Percentiles rank a stretch among this genome's conserved stretches.
Conservation (phyloP, 2,329 filamentous ascomycete genomes). For the Exophiala sp. region DNA sequence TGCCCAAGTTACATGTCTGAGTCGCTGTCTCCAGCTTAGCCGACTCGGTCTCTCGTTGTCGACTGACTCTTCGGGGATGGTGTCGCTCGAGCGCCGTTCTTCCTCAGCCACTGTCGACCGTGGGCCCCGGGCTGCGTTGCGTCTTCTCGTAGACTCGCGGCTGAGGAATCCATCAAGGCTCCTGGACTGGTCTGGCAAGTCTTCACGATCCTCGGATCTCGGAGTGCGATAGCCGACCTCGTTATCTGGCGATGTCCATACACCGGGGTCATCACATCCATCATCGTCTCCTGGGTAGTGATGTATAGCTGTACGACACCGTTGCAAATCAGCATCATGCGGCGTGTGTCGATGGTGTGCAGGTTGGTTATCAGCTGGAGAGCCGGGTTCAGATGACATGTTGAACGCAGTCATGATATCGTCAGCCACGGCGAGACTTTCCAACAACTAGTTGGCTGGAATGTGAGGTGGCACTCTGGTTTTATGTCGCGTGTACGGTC, state of each 20-base stretch:
- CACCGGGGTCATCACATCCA: background rate
- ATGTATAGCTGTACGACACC: background rate
- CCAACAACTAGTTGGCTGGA: too few species aligned
- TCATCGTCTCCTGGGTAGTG: background rate
- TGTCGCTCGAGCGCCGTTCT: constrained; percentile 16
- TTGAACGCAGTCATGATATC: too few species aligned
- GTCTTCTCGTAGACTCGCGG: background rate
- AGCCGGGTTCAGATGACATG: too few species aligned
- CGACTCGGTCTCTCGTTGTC: constrained; percentile 26
- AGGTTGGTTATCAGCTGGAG: too few species aligned
- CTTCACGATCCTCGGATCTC: background rate
- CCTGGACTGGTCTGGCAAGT: background rate
- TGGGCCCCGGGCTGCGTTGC: background rate
- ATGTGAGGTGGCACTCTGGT: too few species aligned
- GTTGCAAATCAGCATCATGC: background rate
- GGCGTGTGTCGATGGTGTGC: background rate
- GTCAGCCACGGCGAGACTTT: too few species aligned
- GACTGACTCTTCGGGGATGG: constrained; percentile 8
- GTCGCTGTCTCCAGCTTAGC: constrained; percentile 49
- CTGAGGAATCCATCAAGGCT: background rate
- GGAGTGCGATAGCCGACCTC: background rate
- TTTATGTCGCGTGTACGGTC: too few species aligned
- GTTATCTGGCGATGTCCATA: background rate
- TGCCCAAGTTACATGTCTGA: constrained; percentile 65
- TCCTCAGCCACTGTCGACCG: constrained; percentile 13